Evolutionary conservation across 306 rosid genomes (phyloP).

Genomic region (Pueraria montana): DNA sequence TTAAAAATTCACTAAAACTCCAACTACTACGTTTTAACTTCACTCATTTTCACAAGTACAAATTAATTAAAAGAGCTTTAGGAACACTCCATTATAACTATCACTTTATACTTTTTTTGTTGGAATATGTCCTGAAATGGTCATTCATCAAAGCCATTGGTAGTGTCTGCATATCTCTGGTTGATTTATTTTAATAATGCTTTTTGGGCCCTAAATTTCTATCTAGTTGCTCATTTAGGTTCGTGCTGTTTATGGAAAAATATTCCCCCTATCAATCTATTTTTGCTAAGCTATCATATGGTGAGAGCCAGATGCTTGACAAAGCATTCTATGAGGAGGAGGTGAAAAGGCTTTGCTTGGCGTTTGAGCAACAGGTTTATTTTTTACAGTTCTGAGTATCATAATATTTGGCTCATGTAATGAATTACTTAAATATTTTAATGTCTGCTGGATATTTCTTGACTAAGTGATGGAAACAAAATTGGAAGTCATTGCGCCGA

Average conservation of each 20-base stretch:
- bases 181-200: conserved; percentile 9
- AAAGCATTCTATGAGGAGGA: conserved; percentile 99
- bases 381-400: no score
- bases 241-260: conserved; percentile 86
- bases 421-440: conserved; percentile 13
- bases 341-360: conserved; percentile 97
- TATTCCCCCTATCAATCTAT: conserved; percentile 94
- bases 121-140: neutral
- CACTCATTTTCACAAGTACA: no score
- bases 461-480: no score
- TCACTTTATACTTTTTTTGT: no score
- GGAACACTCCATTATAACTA: no score
- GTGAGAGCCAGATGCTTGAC: conserved; percentile 97
- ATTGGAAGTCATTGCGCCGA: no score
- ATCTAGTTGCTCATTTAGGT: conserved; percentile 63
- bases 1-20: no score
- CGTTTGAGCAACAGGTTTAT: no score
- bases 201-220: conserved; percentile 31
- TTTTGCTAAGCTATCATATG: conserved; percentile 86
- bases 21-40: no score
- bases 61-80: no score
- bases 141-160: neutral
- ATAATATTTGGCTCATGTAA: neutral
- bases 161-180: no score
- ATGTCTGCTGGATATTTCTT: no score